phyloP scores from a whole-genome alignment of 2,329 filamentous ascomycete genomes.

The Stylonectria norvegica region DNA sequence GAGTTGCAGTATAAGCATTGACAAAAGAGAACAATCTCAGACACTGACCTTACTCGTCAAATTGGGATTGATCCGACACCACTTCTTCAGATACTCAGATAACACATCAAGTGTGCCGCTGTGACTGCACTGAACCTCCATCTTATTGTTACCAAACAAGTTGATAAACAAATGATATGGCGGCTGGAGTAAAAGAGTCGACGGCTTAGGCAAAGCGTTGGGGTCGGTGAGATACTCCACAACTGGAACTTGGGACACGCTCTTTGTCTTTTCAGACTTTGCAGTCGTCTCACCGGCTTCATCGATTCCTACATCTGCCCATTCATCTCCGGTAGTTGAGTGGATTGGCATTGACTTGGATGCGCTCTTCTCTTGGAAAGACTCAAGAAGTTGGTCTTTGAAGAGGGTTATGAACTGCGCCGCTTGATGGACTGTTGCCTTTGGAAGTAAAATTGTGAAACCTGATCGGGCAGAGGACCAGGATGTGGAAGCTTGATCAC shows the following conservation, averaged over 20 bases:
- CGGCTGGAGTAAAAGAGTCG: conserved; percentile 44
- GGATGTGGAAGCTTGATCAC: conserved; percentile 29
- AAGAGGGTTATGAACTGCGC: conserved; percentile 36
- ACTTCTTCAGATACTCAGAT: conserved; percentile 45
- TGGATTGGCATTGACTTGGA: conserved; percentile 13
- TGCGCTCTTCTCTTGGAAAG: conserved; percentile 30
- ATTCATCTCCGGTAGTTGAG: conserved; percentile 37
- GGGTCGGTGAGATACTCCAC: conserved; percentile 39
- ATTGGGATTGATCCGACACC: conserved; percentile 43
- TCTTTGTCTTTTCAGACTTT: neutral
- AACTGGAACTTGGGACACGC: neutral
- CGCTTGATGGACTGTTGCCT: conserved; percentile 27
- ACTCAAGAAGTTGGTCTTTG: conserved; percentile 32
- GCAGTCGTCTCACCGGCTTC: conserved; percentile 9
- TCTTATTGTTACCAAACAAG: conserved; percentile 24
- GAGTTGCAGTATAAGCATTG: neutral
- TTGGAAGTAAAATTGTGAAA: conserved; percentile 40
- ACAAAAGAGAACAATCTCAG: neutral
- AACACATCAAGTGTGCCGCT: conserved; percentile 43
- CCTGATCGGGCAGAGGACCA: conserved; percentile 37
- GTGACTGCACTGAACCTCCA: conserved; percentile 48
- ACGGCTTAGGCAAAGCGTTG: conserved; percentile 42
- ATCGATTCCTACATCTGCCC: conserved; percentile 42
- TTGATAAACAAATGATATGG: conserved; percentile 47
- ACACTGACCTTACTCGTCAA: conserved; percentile 32